Evolutionary conservation across 257 asterid species (phyloP), one percentile per base, ranked within the genome.

Genomic region (Ehretia macrophylla): DNA sequence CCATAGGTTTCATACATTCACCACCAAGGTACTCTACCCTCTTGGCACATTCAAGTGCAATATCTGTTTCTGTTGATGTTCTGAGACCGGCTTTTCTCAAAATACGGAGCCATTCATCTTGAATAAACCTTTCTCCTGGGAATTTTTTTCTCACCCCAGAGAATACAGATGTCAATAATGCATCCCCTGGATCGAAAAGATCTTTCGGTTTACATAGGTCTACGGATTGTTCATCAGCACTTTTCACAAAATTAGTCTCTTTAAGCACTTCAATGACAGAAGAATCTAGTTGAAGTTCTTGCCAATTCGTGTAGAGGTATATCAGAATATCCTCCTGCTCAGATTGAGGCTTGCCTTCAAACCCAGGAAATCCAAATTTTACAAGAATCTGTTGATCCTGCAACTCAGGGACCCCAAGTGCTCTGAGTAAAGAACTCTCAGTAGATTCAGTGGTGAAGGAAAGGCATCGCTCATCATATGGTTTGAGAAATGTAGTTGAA

Each of bases 281-380:
- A 55, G 86, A 75, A 75, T 82, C 96, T 51, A 69, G 79, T 59
- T 85, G 94, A 32, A 91, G 94, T 62, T 85, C 95, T 51, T 71
- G 80, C 98, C 98, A 91, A 74, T 85, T 87, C 22, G 83, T 72
- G 76, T 77, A 82, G 52, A 91, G 78, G 73, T 83, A 91, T 54
- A 85, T 91, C 79, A 87, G 73, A 69, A 91, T 82, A 76, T 87
- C 96, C 80, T 91, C 98, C 81, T 82, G 91, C 79, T 80, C 92
- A 62, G 73, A 69, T 67, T 65, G 85, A 68, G 86, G 68, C 75
- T 85, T 91, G 51, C 70, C 69, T 73, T 82, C 83, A 75, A 83
- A 91, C 53, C 81, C 79, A 60, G 98, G 96, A 75, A 91, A 77
- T 58, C 94, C 95, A 76, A 83, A 87, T 77, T 84, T 80, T 52